These are phyloP conservation scores for Monosporascus cannonballus DNA, from an alignment of 2,329 filamentous ascomycete species.

Conservation along the genomic window DNA sequence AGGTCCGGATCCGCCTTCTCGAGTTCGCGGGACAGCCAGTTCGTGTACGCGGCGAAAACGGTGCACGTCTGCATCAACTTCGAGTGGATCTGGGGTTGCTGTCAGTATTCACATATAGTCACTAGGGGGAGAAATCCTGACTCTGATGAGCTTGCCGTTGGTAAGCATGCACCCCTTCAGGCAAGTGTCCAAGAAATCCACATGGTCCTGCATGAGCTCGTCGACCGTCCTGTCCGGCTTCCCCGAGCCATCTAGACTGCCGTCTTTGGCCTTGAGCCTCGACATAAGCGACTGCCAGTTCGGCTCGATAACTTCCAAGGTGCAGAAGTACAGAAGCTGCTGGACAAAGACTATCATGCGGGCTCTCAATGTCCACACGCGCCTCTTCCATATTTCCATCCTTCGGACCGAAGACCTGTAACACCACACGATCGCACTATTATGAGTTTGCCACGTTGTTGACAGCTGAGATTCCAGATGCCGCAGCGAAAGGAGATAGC, in stretches of 20 bases:
- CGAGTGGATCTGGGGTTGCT: constrained; percentile 71
- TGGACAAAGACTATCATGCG: constrained; percentile 97
- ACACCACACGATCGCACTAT: constrained; percentile 72
- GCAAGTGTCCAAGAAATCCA: constrained; percentile 96
- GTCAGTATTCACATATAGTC: constrained; percentile 11
- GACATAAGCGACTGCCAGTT: constrained; percentile 95
- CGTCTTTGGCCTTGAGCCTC: constrained; percentile 62
- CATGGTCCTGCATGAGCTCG: constrained; percentile 97
- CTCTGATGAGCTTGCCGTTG: constrained; percentile 87
- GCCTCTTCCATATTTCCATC: constrained; percentile 87
- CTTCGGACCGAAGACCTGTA: constrained; percentile 67
- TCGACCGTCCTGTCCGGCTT: constrained; percentile 70
- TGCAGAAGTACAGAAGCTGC: constrained; percentile 94
- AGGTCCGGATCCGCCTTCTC: constrained; percentile 79
- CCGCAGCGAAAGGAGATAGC: constrained; percentile 83
- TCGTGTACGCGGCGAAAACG: constrained; percentile 86
- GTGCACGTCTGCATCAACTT: constrained; percentile 96
- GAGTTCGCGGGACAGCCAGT: constrained; percentile 78
- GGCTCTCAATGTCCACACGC: constrained; percentile 84
- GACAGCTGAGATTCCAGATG: constrained; percentile 85
- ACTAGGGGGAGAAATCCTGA: constrained; percentile 35
- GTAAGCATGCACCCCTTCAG: constrained; percentile 99
- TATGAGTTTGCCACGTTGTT: constrained; percentile 85
- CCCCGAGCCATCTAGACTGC: constrained; percentile 33
- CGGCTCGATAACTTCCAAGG: constrained; percentile 92